A percentile compares a stretch with the other conserved stretches of the same genome.
Evolutionary conservation across 176 grass and related monocot genomes (phyloP).

Genomic region (Musa itinerans): DNA sequence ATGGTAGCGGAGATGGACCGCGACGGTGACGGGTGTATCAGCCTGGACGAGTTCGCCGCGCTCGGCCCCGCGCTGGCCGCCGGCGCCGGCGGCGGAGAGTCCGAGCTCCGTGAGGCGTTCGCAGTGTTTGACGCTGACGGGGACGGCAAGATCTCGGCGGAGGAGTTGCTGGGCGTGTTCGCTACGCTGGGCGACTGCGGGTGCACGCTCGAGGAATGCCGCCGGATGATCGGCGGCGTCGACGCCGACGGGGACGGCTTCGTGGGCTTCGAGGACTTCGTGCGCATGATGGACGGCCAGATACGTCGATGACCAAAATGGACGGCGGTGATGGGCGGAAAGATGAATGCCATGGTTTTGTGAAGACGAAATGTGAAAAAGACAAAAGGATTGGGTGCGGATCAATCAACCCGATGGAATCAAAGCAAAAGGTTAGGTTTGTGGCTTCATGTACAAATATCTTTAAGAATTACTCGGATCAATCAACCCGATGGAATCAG

Average conservation of each 20-base stretch:
- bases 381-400: no score
- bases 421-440: no score
- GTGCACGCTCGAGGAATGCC: slow-evolving; percentile 84
- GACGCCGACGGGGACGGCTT: slow-evolving; percentile 75
- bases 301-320: neutral
- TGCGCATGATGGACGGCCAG: slow-evolving; percentile 59
- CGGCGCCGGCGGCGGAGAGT: slow-evolving; percentile 5
- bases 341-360: no score
- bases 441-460: no score
- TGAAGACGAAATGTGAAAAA: no score
- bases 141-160: slow-evolving; percentile 88
- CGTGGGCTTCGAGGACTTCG: slow-evolving; percentile 84
- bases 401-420: no score
- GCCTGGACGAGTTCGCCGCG: slow-evolving; percentile 26
- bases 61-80: slow-evolving; percentile 1
- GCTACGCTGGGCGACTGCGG: slow-evolving; percentile 36
- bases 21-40: slow-evolving; percentile 38
- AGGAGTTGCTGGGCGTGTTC: slow-evolving; percentile 74
- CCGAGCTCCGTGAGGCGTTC: slow-evolving; percentile 71
- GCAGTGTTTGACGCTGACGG: slow-evolving; percentile 75
- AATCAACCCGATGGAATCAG: no score
- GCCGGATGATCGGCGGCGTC: slow-evolving; percentile 77
- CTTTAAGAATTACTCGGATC: no score
- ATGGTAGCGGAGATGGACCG: slow-evolving; percentile 40
- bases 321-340: neutral